Evolutionary conservation across 495 filamentous ascomycete genomes (phyloP).

Genomic region (Daldinia concentrica): DNA sequence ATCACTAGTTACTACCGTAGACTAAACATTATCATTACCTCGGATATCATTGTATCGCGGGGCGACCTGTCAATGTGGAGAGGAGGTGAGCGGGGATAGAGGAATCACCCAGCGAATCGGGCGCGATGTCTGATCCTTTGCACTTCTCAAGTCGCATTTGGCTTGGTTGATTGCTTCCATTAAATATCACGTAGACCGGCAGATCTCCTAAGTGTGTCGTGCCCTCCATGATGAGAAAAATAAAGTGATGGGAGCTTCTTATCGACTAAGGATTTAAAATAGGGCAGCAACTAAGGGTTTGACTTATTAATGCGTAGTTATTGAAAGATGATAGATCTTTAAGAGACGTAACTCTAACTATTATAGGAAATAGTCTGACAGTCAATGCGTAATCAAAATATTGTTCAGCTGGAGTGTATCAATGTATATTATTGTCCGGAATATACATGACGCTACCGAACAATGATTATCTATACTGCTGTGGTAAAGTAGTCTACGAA

Average conservation of each 20-base stretch:
- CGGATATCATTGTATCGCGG: slow-evolving; percentile 21
- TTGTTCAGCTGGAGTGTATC: neutral
- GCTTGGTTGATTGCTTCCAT: slow-evolving; percentile 3
- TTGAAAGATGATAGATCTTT: neutral
- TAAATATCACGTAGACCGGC: neutral
- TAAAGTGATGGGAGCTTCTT: neutral
- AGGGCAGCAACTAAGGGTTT: neutral
- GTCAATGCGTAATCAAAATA: neutral
- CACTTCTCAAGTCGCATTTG: slow-evolving; percentile 8
- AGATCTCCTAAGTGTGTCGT: neutral
- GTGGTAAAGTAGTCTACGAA: neutral
- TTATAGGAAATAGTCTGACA: neutral
- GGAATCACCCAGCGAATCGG: slow-evolving; percentile 34
- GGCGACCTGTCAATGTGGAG: slow-evolving; percentile 31
- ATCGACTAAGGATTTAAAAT: neutral
- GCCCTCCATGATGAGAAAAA: neutral
- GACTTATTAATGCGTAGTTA: neutral
- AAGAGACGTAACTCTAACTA: neutral
- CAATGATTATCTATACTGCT: neutral
- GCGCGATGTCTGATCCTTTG: neutral
- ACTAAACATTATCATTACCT: slow-evolving; percentile 21
- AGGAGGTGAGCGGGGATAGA: slow-evolving; percentile 21
- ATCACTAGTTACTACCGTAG: neutral
- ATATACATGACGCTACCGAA: neutral
- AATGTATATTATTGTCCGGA: neutral